Percentiles rank a stretch among this genome's conserved stretches.
phyloP scores from a whole-genome alignment of 768 basidiomycete genomes.

The Stropharia rugosoannulata region DNA sequence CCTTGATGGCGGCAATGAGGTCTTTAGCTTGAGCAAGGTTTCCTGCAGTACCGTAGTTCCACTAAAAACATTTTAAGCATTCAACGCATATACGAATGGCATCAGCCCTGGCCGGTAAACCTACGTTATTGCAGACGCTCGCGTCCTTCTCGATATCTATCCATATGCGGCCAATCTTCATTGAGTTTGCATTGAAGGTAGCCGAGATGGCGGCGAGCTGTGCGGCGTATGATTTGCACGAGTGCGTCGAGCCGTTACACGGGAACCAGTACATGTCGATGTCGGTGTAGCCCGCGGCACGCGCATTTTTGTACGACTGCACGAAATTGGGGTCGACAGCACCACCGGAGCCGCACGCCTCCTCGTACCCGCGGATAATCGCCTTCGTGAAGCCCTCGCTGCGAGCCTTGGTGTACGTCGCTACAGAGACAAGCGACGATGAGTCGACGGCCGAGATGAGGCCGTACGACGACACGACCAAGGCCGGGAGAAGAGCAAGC shows the following conservation, averaged over 20 bases:
- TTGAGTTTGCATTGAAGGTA: constrained; percentile 14
- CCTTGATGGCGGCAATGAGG: constrained; percentile 16
- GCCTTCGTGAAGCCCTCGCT: constrained; percentile 20
- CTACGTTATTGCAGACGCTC: constrained; percentile 16
- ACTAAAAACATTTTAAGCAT: constrained; percentile 2
- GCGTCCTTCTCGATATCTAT: constrained; percentile 20
- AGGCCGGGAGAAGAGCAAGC: constrained; percentile 10
- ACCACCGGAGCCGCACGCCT: constrained; percentile 17
- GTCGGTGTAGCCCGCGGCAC: constrained; percentile 16
- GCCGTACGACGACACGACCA: constrained; percentile 13
- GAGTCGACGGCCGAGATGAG: constrained; percentile 17
- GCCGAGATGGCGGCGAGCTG: constrained; percentile 13
- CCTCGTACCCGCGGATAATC: constrained; percentile 18
- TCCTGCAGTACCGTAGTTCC: constrained; percentile 16
- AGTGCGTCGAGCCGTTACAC: constrained; percentile 17
- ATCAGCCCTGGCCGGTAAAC: neutral
- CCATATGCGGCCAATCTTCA: constrained; percentile 19
- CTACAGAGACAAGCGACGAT: constrained; percentile 12
- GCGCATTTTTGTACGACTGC: constrained; percentile 16
- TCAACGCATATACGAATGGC: neutral
- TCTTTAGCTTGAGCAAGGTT: constrained; percentile 15
- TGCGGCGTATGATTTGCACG: constrained; percentile 16
- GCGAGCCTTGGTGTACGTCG: constrained; percentile 13
- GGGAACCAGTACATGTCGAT: constrained; percentile 22
- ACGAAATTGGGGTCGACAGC: constrained; percentile 22